Base-by-base conservation (phyloP, 768 basidiomycete species). In the Pleurotus djamor region DNA sequence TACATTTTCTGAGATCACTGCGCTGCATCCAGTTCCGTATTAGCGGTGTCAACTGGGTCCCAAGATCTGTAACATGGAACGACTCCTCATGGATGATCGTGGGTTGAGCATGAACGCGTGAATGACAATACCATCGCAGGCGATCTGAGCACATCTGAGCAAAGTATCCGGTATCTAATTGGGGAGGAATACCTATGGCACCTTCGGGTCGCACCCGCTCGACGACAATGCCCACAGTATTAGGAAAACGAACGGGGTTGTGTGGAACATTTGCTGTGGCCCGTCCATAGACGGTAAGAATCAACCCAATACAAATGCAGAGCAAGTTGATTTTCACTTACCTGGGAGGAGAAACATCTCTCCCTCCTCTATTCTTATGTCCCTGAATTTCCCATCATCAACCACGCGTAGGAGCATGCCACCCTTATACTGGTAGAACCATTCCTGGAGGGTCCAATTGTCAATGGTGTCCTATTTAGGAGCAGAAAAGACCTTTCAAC, bases 381-480 rank as follows among this genome's bases (percentile, higher is more conserved):
- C 96, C 68, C 81, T 79, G 73, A 96, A 96, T 62, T 78, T 75
- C 8, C 83, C 86, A 5, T 85, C 91, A 51, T 94, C 92, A 13
- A 97, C 88, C 0, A 92, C 88, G 60, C 91, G 87, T 21, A 99
- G 79, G 2, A 93, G 76, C 95, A 98, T 98, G 2, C 82, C 85
- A 2, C 96, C 96, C 71, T 95, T 94, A 77, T 96, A 81, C 69
- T 99, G 96, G 73, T 95, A 98, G 73, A 98, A 98, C 96, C 95
- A 98, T 74, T 98, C 96, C 90, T 94, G n/a, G n/a, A 57, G 6
- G 43, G 34, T 17, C 37, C 56, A 28, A 21, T 50, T 48, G 57
- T 13, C 33, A 50, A 57, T n/a, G n/a, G n/a, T n/a, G n/a, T n/a
- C 14, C 17, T 59, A 12, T 33, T 35, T 33, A 33, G 28, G 5